Evolutionary conservation across 1,139 yeast genomes (phyloP).

Genomic region (Entelexis sorbosivorans): DNA sequence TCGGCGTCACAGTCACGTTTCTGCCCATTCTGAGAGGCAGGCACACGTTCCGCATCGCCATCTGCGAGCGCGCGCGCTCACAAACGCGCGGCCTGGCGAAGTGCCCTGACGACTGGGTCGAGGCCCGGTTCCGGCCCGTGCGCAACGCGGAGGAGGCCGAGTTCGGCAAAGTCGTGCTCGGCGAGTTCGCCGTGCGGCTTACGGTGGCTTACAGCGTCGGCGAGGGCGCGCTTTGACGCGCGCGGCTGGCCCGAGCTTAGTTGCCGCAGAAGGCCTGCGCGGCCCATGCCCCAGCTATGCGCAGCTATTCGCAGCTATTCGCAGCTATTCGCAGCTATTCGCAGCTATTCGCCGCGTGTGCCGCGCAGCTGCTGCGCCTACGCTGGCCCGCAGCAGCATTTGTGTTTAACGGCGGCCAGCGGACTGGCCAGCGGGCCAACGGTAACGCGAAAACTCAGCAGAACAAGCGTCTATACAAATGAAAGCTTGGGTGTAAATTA

Average conservation of each 20-base stretch:
- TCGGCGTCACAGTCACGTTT: slow-evolving; percentile 79
- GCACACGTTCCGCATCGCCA: slow-evolving; percentile 77
- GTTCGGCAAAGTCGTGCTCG: not conserved
- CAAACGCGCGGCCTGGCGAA: not conserved
- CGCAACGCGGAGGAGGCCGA: slow-evolving; percentile 36
- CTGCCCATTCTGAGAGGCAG: slow-evolving; percentile 61
- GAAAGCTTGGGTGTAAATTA: not conserved
- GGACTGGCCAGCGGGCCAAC: too few relatives aligned
- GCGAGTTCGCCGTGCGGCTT: not conserved
- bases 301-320: too few relatives aligned
- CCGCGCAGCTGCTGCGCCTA: too few relatives aligned
- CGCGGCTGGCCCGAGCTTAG: too few relatives aligned
- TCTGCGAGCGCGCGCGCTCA: slow-evolving; percentile 25
- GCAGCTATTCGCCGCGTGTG: too few relatives aligned
- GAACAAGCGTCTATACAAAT: not conserved
- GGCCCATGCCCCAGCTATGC: too few relatives aligned
- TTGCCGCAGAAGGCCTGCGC: too few relatives aligned
- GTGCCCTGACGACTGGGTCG: slow-evolving; percentile 81
- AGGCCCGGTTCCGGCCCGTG: slow-evolving; percentile 54
- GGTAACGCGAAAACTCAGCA: too few relatives aligned
- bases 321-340: too few relatives aligned
- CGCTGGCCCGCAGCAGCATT: too few relatives aligned
- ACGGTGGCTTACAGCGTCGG: not conserved
- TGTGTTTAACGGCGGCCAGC: too few relatives aligned
- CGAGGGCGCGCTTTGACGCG: not conserved